These are phyloP conservation scores for Coccomyxa subellipsoidea DNA, from an alignment of 163 green algal species.

Conservation along the genomic window DNA sequence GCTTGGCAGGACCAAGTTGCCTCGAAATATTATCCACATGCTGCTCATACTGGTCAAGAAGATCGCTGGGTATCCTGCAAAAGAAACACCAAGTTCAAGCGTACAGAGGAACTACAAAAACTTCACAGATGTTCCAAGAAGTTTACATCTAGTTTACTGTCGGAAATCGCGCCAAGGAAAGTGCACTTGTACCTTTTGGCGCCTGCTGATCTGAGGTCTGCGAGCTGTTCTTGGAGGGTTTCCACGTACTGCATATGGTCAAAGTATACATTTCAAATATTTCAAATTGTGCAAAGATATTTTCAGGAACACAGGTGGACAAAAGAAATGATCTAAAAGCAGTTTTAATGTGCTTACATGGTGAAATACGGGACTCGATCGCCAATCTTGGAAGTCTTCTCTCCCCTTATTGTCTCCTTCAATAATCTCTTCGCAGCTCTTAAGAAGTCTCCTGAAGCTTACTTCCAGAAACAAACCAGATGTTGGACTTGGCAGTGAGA, in stretches of 20 bases:
- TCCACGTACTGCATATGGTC: conserved; percentile 50
- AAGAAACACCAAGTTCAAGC: not conserved
- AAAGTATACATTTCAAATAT: not conserved
- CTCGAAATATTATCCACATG: not conserved
- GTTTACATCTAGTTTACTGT: no score
- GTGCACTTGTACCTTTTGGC: not conserved
- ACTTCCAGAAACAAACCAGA: conserved; percentile 40
- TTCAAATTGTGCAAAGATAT: not conserved
- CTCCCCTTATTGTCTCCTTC: conserved; percentile 26
- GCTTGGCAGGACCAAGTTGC: not conserved
- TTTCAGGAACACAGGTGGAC: not conserved
- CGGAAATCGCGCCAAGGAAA: not conserved
- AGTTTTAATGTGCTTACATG: conserved; percentile 26
- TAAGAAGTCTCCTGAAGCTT: conserved; percentile 40
- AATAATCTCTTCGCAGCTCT: conserved; percentile 44
- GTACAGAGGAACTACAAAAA: no score
- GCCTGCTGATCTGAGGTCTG: conserved; percentile 29
- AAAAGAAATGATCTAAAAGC: not conserved
- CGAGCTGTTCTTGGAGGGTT: conserved; percentile 53
- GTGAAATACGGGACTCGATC: conserved; percentile 44
- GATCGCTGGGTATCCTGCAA: not conserved
- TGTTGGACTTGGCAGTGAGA: conserved; percentile 27
- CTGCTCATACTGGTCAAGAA: not conserved
- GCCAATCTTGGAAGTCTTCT: conserved; percentile 40
- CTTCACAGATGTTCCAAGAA: no score